phyloP scores from a whole-genome alignment of 768 basidiomycete genomes.

The Boletus tomentosulus region DNA sequence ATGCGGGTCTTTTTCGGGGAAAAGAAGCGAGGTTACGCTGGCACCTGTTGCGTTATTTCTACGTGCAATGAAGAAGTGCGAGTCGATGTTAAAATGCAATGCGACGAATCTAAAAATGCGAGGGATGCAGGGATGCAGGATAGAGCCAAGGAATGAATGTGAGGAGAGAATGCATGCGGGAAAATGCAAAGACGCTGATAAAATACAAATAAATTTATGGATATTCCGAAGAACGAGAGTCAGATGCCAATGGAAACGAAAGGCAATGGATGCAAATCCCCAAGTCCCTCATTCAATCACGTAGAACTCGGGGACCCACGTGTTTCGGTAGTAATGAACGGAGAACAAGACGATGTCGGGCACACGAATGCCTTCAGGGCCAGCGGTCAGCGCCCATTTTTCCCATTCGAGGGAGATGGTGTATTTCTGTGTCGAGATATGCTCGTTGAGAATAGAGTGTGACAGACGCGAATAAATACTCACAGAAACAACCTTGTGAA shows the following conservation, averaged over 20 bases:
- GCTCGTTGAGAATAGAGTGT: not conserved
- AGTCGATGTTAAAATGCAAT: not conserved
- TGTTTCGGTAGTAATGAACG: constrained; percentile 25
- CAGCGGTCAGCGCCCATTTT: constrained; percentile 18
- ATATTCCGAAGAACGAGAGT: not conserved
- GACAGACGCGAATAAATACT: not conserved
- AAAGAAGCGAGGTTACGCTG: no score
- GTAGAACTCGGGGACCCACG: constrained; percentile 29
- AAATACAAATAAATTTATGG: constrained; percentile 7
- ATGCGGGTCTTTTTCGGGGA: no score
- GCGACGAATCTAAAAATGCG: not conserved
- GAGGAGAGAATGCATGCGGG: not conserved
- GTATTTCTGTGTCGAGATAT: constrained; percentile 1
- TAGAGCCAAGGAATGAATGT: not conserved
- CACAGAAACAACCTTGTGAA: constrained; percentile 5
- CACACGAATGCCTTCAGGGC: constrained; percentile 12
- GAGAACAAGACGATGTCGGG: constrained; percentile 19
- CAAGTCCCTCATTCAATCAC: constrained; percentile 18
- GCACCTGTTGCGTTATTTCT: no score
- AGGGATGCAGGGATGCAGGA: not conserved
- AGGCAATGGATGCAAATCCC: not conserved
- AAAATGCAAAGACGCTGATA: not conserved
- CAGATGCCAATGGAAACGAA: not conserved
- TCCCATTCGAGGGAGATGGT: constrained; percentile 9
- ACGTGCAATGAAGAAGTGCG: no score